Conservation (phyloP, 176 grass and related monocot species). For the Aegilops umbellulata region DNA sequence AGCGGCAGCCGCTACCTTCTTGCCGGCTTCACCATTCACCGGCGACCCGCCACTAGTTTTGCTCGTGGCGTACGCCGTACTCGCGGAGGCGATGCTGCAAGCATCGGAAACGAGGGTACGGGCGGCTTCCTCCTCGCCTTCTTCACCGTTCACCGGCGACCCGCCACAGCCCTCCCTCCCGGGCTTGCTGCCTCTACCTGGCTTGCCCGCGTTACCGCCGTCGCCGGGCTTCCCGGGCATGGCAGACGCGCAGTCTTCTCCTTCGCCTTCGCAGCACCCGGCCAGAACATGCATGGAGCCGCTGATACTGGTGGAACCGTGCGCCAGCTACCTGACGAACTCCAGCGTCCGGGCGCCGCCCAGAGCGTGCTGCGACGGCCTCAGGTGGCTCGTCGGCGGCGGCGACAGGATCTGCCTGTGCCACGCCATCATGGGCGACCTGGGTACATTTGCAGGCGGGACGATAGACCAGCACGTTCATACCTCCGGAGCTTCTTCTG, state of each 20-base stretch:
- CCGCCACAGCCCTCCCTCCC: too few relatives aligned
- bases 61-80: too few relatives aligned
- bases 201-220: too few relatives aligned
- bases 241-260: not conserved
- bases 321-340: constrained; percentile 34
- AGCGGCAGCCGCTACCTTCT: too few relatives aligned
- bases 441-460: not conserved
- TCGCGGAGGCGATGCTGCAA: too few relatives aligned
- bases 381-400: constrained; percentile 12
- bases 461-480: constrained; percentile 10
- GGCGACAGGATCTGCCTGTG: constrained; percentile 30
- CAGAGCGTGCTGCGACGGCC: constrained; percentile 14
- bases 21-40: too few relatives aligned
- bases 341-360: not conserved
- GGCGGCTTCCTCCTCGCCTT: too few relatives aligned
- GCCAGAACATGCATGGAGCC: not conserved
- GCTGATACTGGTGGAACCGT: not conserved
- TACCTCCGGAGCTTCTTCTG: not conserved
- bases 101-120: too few relatives aligned
- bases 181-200: too few relatives aligned
- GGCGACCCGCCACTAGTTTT: too few relatives aligned
- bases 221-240: too few relatives aligned
- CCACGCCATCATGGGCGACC: constrained; percentile 37
- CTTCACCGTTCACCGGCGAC: too few relatives aligned
- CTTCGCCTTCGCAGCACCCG: not conserved